These are phyloP conservation scores for Aquilaria malaccensis DNA, from an alignment of 345 rosid genomes.

Conservation along the genomic window DNA sequence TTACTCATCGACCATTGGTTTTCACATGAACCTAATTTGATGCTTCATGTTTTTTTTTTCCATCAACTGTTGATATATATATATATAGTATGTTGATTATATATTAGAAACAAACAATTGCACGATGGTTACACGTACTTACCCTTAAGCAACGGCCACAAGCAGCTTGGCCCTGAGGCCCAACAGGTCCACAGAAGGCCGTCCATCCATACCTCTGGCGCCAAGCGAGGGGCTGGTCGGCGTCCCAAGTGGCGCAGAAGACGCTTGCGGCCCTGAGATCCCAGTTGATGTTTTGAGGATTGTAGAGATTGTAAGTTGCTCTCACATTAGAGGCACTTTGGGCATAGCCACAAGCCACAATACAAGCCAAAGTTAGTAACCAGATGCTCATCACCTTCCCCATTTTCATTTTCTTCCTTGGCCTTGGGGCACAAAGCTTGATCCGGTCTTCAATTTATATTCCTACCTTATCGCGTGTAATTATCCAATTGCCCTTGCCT, in stretches of 20 bases:
- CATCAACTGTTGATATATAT: not conserved
- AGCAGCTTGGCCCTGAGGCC: conserved; percentile 41
- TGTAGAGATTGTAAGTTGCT: conserved; percentile 45
- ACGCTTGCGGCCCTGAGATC: conserved; percentile 35
- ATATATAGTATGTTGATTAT: no score
- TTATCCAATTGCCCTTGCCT: no score
- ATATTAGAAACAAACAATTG: no score
- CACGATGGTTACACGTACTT: not conserved
- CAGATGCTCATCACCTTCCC: no score
- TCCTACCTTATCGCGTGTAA: no score
- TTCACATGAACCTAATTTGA: not conserved
- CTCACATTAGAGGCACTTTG: conserved; percentile 40
- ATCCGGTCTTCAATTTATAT: no score
- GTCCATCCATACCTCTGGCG: conserved; percentile 53
- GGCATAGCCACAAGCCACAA: conserved; percentile 19
- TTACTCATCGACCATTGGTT: not conserved
- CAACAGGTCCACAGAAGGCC: conserved; percentile 51
- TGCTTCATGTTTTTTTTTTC: not conserved
- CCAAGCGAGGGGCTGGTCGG: conserved; percentile 43
- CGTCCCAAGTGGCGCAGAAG: conserved; percentile 56
- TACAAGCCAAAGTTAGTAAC: no score
- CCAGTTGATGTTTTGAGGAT: conserved; percentile 46
- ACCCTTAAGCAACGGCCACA: conserved; percentile 52
- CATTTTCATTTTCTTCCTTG: no score
- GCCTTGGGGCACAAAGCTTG: no score